phyloP scores from a whole-genome alignment of 2,329 filamentous ascomycete species.

The Pseudogymnoascus sp. region DNA sequence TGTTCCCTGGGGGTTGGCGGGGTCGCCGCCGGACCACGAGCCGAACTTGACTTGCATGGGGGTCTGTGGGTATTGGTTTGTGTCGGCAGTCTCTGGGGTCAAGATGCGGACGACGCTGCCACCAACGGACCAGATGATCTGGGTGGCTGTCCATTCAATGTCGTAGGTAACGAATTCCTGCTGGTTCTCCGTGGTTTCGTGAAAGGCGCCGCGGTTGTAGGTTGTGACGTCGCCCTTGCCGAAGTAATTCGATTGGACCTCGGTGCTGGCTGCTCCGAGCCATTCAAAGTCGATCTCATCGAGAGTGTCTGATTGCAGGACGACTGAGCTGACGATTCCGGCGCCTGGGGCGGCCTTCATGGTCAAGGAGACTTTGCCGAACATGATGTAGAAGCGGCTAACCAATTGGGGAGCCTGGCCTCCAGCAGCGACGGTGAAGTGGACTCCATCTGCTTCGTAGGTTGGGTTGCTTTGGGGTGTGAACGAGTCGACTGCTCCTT shows the following conservation, averaged over 20 bases:
- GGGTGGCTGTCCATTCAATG: conserved; percentile 80
- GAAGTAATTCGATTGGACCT: conserved; percentile 97
- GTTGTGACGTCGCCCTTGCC: conserved; percentile 78
- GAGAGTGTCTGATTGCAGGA: conserved; percentile 81
- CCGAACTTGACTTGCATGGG: conserved; percentile 94
- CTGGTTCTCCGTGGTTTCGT: conserved; percentile 62
- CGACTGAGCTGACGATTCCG: conserved; percentile 87
- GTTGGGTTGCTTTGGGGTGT: conserved; percentile 58
- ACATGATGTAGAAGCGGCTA: conserved; percentile 99
- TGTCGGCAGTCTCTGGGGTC: conserved; percentile 57
- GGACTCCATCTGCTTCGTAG: conserved; percentile 69
- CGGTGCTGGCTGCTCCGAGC: conserved; percentile 66
- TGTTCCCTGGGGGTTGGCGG: conserved; percentile 66
- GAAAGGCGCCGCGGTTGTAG: conserved; percentile 84
- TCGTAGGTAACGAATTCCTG: conserved; percentile 75
- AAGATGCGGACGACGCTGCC: conserved; percentile 70
- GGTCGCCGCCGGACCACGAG: conserved; percentile 84
- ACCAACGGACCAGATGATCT: conserved; percentile 82
- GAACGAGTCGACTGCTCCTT: conserved; percentile 73
- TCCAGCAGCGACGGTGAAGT: conserved; percentile 68
- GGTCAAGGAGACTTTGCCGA: conserved; percentile 78
- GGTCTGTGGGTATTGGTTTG: conserved; percentile 80
- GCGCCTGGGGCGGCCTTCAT: conserved; percentile 81
- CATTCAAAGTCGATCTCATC: conserved; percentile 98
- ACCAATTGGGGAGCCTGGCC: conserved; percentile 81